Conservation (phyloP, 169 alveolate species). For the Plasmodium chabaudi region DNA sequence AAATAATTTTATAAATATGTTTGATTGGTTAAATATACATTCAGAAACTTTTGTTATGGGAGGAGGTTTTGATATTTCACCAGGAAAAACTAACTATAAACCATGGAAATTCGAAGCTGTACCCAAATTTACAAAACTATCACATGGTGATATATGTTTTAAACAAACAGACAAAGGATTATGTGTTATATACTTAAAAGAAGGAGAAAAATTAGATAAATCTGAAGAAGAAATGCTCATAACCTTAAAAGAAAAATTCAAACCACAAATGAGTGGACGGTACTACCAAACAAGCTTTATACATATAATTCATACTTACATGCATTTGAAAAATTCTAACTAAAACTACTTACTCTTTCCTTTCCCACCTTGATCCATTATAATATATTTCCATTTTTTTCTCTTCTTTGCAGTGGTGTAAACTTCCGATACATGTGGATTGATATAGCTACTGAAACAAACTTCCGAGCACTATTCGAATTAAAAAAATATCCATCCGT, state of each 20-base stretch:
- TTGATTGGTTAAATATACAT: conserved; percentile 95
- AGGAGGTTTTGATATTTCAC: conserved; percentile 91
- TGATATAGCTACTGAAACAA: conserved; percentile 84
- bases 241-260: conserved; percentile 85
- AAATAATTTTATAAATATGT: conserved; percentile 88
- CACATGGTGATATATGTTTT: conserved; percentile 91
- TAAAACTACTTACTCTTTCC: neutral
- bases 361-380: neutral
- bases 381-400: neutral
- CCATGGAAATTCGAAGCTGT: conserved; percentile 89
- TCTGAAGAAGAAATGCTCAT: conserved; percentile 88
- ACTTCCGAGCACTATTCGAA: conserved; percentile 83
- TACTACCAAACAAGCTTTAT: neutral
- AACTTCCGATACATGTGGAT: conserved; percentile 91
- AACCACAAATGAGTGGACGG: conserved; percentile 87
- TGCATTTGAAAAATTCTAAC: neutral
- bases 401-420: conserved; percentile 78
- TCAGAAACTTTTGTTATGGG: conserved; percentile 97
- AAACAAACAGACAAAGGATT: conserved; percentile 85
- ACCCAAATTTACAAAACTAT: conserved; percentile 88
- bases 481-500: conserved; percentile 85
- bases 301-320: neutral
- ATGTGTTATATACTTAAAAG: conserved; percentile 88
- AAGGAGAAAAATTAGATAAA: conserved; percentile 80
- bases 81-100: conserved; percentile 86